Conservation (phyloP, 805 yeast species). For the Candida ulmi region DNA sequence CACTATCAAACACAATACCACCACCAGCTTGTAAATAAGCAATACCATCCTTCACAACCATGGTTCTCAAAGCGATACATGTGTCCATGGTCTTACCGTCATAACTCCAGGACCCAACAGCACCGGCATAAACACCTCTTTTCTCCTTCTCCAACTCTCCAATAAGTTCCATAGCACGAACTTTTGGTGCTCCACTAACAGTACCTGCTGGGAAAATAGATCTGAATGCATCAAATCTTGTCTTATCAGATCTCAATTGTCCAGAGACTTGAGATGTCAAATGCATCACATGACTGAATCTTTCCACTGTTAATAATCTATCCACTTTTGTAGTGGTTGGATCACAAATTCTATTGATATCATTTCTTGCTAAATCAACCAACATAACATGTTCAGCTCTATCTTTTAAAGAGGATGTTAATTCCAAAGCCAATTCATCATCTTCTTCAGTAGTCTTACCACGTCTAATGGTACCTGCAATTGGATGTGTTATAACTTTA, state of each 20-base stretch:
- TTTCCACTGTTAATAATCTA: conserved; percentile 79
- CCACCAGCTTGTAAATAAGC: conserved; percentile 99
- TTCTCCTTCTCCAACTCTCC: conserved; percentile 86
- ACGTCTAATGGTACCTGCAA: conserved; percentile 93
- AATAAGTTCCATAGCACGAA: conserved; percentile 92
- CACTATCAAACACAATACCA: conserved; percentile 94
- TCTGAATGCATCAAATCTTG: conserved; percentile 94
- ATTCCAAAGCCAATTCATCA: conserved; percentile 68
- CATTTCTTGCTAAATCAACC: conserved; percentile 96
- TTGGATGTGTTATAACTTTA: conserved; percentile 89
- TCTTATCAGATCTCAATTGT: conserved; percentile 72
- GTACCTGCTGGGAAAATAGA: conserved; percentile 99
- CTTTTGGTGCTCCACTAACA: conserved; percentile 97
- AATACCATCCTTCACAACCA: conserved; percentile 86
- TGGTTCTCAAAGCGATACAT: conserved; percentile 94
- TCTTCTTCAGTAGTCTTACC: conserved; percentile 92
- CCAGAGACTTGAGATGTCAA: conserved; percentile 94
- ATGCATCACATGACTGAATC: conserved; percentile 97
- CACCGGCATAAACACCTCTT: conserved; percentile 97
- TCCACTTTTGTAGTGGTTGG: conserved; percentile 85
- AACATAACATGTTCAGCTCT: conserved; percentile 98
- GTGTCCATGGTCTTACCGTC: conserved; percentile 95
- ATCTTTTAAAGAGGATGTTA: conserved; percentile 78
- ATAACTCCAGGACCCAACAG: conserved; percentile 97
- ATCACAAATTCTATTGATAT: conserved; percentile 89